Base-by-base conservation (phyloP, 257 asterid genomes). In the Knoxia roxburghii region DNA sequence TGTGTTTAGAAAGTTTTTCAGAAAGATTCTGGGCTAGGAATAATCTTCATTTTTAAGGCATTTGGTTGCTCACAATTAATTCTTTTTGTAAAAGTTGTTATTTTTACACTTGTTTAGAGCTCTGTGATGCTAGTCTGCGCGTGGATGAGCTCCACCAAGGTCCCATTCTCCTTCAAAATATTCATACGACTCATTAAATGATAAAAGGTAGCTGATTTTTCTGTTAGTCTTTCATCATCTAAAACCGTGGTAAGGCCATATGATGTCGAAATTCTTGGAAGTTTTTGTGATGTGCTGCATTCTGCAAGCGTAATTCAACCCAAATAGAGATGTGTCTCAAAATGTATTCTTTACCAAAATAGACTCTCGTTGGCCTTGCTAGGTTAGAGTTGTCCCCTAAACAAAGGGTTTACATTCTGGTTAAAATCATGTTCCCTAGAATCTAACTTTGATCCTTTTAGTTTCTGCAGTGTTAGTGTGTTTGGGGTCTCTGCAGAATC, bases 401-500 rank as follows among this genome's bases (percentile, higher is more conserved):
- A 33, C 24, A 11, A 45, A 45, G 20, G 50, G 50, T 45, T 15
- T 20, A 48, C 24, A 48, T 20, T 48, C 4, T 5, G 18, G 17
- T 48, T 1, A 20, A n/a, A 15, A 0, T 68, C 23, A 10, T 41
- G 18, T 29, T 26, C 10, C 46, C 39, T 55, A 26, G 14, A 23
- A 17, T 63, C 6, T 20, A 40, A 18, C 13, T 23, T 73, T 68
- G 20, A 69, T 52, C 59, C 10, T 62, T 41, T 41, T 40, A 56
- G 51, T 73, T 46, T 65, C 40, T 77, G 79, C 83, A 94, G 99
- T 68, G 83, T 86, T 7, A 94, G 95, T 68, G 99, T 94, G 59
- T 94, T 94, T 41, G 99, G 99, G 2, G 98, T 94, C 67, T 94
- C 99, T 2, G 92, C 98, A 4, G 96, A 94, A 12, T 90, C 99